Conservation (phyloP, 768 basidiomycete species). For the Pulveroboletus ravenelii region DNA sequence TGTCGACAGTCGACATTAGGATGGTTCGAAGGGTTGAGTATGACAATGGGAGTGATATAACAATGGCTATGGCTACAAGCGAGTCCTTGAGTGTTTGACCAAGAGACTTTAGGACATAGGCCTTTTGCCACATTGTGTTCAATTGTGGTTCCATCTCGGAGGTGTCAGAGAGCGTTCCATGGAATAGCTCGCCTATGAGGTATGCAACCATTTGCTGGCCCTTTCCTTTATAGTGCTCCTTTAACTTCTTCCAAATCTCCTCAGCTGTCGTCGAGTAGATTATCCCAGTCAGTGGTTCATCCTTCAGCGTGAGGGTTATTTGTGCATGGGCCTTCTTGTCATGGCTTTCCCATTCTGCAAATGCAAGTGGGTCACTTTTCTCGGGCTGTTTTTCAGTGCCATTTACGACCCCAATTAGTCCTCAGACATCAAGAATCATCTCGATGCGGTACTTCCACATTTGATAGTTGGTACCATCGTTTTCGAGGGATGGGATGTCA, state of each 20-base stretch:
- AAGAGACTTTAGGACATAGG: background rate
- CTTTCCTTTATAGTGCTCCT: background rate
- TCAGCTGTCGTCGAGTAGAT: too few species aligned
- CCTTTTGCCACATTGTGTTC: background rate
- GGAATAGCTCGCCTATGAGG: background rate
- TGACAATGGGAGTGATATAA: background rate
- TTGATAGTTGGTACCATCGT: too few species aligned
- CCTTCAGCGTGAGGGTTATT: too few species aligned
- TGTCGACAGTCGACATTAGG: background rate
- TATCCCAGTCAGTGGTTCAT: too few species aligned
- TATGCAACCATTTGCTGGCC: background rate
- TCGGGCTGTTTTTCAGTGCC: too few species aligned
- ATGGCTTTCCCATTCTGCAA: too few species aligned
- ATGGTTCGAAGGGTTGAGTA: background rate
- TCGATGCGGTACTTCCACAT: too few species aligned
- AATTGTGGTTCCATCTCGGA: background rate
- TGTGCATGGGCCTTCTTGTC: too few species aligned
- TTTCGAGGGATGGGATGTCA: too few species aligned
- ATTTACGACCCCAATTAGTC: too few species aligned
- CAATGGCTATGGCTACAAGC: background rate
- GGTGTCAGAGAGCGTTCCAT: background rate
- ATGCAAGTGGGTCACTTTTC: too few species aligned
- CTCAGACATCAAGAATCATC: too few species aligned
- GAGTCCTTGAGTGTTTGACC: background rate
- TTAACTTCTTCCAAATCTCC: background rate